Conservation (phyloP, 2,329 filamentous ascomycete species). For the Alternaria sp. region DNA sequence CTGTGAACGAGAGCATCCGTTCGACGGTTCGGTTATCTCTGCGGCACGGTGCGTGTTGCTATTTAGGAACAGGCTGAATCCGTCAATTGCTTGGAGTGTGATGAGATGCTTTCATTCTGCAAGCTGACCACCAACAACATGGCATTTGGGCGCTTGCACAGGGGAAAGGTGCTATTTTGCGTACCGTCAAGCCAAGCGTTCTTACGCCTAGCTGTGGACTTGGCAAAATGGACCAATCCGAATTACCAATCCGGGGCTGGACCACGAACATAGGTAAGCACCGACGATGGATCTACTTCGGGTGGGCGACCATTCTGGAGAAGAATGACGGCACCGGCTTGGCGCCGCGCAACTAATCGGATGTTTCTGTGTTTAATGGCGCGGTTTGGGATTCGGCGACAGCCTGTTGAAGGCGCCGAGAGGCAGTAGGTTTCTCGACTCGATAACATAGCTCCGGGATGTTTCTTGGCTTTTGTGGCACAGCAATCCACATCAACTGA, state of each 20-base stretch:
- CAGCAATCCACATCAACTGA: background rate
- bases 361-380: background rate
- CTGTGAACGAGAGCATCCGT: background rate
- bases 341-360: background rate
- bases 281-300: background rate
- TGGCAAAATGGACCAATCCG: background rate
- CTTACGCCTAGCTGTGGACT: background rate
- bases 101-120: background rate
- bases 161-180: background rate
- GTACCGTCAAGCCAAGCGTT: background rate
- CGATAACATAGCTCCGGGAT: background rate
- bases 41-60: background rate
- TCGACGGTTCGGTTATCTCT: background rate
- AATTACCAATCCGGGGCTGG: background rate
- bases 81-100: background rate
- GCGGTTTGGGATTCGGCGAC: background rate
- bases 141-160: background rate
- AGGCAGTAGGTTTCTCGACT: slow-evolving; percentile 2
- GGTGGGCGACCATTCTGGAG: background rate
- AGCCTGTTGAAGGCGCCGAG: background rate
- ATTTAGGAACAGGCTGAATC: background rate
- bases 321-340: background rate
- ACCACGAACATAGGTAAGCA: background rate
- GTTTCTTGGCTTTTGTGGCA: slow-evolving; percentile 1
- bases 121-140: background rate